Conservation (phyloP, 441 rosid species). For the Capsella rubella region DNA sequence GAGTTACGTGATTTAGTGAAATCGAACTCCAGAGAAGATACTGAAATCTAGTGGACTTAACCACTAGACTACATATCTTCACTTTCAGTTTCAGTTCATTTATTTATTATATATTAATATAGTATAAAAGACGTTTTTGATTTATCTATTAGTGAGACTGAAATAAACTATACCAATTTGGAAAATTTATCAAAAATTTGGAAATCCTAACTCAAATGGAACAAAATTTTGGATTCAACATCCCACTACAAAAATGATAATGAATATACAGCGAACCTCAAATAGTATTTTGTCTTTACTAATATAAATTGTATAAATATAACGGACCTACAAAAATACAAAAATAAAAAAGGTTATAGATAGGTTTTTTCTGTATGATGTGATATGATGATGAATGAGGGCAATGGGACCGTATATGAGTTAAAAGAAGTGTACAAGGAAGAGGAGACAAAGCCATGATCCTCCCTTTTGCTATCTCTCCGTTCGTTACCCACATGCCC, state of each 20-base stretch:
- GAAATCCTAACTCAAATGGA: no score
- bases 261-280: background rate
- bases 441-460: conserved; percentile 45
- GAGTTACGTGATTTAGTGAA: no score
- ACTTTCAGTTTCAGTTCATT: no score
- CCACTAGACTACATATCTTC: no score
- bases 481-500: conserved; percentile 30
- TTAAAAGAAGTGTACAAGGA: conserved; percentile 42
- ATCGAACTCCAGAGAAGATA: no score
- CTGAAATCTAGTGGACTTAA: no score
- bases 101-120: no score
- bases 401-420: conserved; percentile 39
- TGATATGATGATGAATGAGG: background rate
- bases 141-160: no score
- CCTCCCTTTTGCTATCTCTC: conserved; percentile 21
- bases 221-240: background rate
- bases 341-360: background rate
- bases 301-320: background rate
- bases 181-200: no score
- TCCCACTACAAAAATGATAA: background rate
- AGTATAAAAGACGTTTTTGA: no score
- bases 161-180: no score
- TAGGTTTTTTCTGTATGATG: conserved; percentile 3
- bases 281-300: conserved; percentile 24
- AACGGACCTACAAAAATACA: background rate